phyloP scores from a whole-genome alignment of 164 flowering plant genomes.

The Pachysandra terminalis region DNA sequence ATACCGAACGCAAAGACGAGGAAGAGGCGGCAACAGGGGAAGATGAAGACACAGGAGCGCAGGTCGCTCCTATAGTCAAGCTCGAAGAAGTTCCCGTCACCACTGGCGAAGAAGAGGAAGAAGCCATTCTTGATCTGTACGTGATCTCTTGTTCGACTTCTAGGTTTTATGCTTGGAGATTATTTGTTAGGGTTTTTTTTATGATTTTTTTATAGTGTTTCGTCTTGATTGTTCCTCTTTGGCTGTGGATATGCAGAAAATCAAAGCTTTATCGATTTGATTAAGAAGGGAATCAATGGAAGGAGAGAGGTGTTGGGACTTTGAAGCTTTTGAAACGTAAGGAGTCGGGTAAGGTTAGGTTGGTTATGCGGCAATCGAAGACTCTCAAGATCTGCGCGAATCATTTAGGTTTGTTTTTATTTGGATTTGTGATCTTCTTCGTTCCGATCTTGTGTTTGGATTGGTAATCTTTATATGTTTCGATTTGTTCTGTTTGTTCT shows the following conservation, averaged over 20 bases:
- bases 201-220: background rate
- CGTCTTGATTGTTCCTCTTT: background rate
- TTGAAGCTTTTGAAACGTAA: constrained; percentile 42
- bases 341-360: constrained; percentile 33
- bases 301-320: constrained; percentile 42
- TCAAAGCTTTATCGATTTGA: constrained; percentile 45
- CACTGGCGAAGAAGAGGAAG: constrained; percentile 21
- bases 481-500: background rate
- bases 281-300: constrained; percentile 41
- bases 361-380: constrained; percentile 40
- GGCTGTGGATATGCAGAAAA: constrained; percentile 23
- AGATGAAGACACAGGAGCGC: constrained; percentile 23
- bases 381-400: constrained; percentile 43
- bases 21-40: constrained; percentile 6
- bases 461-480: background rate
- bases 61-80: constrained; percentile 12
- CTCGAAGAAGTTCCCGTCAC: constrained; percentile 23
- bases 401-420: constrained; percentile 23
- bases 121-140: constrained; percentile 31
- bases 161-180: background rate
- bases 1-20: constrained; percentile 4
- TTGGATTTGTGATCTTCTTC: background rate
- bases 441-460: background rate
- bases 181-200: constrained; percentile 1
- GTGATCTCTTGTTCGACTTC: background rate